These are phyloP conservation scores for Ramalina peruviana DNA, from an alignment of 495 filamentous ascomycete genomes.

Conservation along the genomic window DNA sequence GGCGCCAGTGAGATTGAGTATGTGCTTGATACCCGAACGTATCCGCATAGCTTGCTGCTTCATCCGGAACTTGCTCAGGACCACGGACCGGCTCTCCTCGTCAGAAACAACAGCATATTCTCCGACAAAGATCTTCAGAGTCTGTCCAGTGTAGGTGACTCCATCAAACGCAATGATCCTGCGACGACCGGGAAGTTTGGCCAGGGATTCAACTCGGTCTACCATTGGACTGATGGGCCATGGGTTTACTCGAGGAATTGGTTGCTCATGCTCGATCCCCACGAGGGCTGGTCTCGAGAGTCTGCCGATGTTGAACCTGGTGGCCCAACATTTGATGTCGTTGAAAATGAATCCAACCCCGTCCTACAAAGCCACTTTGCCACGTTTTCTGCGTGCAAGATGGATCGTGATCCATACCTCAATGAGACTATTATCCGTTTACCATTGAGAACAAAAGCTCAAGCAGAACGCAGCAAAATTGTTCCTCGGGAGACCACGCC, in stretches of 20 bases:
- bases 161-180: slow-evolving; percentile 21
- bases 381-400: slow-evolving; percentile 18
- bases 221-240: slow-evolving; percentile 32
- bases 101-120: slow-evolving; percentile 27
- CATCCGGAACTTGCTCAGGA: slow-evolving; percentile 20
- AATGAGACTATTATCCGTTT: slow-evolving; percentile 30
- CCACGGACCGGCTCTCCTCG: slow-evolving; percentile 29
- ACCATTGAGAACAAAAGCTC: slow-evolving; percentile 23
- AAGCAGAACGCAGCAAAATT: slow-evolving; percentile 22
- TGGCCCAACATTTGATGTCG: slow-evolving; percentile 27
- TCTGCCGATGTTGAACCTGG: slow-evolving; percentile 14
- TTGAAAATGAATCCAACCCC: slow-evolving; percentile 11
- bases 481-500: slow-evolving; percentile 13
- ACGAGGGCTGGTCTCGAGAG: slow-evolving; percentile 24
- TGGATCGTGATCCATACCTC: slow-evolving; percentile 7
- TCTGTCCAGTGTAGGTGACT: slow-evolving; percentile 25
- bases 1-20: slow-evolving; percentile 13
- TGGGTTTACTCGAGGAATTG: slow-evolving; percentile 25
- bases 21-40: slow-evolving; percentile 9
- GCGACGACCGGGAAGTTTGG: slow-evolving; percentile 29
- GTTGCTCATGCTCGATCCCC: slow-evolving; percentile 29
- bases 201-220: slow-evolving; percentile 30
- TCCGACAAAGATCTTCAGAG: slow-evolving; percentile 22
- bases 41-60: slow-evolving; percentile 15
- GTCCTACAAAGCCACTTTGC: slow-evolving; percentile 26